Percentiles rank a stretch among this genome's conserved stretches.
Conservation (phyloP, 108 stramenopile species). For the Nitzschia inconspicua region DNA sequence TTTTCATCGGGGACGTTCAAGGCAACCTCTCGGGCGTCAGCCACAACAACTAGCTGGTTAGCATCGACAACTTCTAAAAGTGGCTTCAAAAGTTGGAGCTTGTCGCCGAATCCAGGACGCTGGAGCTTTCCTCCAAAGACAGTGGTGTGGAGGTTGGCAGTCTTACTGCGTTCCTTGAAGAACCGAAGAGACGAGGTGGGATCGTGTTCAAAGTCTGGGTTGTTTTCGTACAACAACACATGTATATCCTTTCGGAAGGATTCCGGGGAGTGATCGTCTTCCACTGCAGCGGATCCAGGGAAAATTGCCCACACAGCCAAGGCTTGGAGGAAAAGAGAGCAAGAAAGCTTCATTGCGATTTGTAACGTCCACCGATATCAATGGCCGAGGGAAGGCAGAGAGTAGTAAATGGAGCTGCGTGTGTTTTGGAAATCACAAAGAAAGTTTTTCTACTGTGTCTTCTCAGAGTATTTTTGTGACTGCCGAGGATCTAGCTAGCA, state of each 20-base stretch:
- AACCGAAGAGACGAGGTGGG: neutral
- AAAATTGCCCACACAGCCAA: neutral
- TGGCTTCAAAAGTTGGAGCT: conserved; percentile 1
- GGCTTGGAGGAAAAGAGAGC: neutral
- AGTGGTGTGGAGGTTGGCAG: neutral
- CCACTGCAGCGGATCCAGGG: neutral
- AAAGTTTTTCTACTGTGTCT: no score
- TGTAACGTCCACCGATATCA: no score
- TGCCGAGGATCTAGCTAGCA: no score
- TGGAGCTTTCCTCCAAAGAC: conserved; percentile 3
- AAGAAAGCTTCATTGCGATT: no score
- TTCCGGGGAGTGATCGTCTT: neutral
- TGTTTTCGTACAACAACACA: neutral
- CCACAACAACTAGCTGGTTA: neutral
- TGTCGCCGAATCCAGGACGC: neutral
- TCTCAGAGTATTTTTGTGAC: no score
- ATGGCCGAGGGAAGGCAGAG: no score
- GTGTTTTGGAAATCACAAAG: no score
- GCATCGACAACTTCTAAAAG: conserved; percentile 1
- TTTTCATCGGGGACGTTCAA: conserved; percentile 1
- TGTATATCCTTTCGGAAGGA: conserved; percentile 10
- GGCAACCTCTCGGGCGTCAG: conserved; percentile 2
- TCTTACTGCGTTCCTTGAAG: conserved; percentile 1
- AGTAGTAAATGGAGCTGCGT: no score
- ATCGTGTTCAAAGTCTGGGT: neutral